Base-by-base conservation (phyloP, 2,329 filamentous ascomycete genomes). In the Claviceps maximensis region DNA sequence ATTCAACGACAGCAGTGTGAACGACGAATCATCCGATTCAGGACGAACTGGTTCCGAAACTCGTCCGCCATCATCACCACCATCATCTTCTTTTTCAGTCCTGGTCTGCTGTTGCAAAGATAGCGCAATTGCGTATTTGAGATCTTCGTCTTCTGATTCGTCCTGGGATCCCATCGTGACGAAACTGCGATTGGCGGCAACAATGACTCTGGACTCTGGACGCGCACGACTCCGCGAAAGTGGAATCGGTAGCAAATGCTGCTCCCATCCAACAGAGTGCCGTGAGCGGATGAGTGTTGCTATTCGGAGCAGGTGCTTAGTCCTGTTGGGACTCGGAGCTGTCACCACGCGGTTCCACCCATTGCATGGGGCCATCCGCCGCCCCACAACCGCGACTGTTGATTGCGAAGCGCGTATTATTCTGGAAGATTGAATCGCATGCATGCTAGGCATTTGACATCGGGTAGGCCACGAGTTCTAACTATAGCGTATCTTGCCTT, bases 81-180 rank as follows among this genome's bases (percentile, higher is more conserved):
- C 25, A 38, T 58, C 52, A 47, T 17, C 36, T 38, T 17, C 4
- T 38, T 38, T 1, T 38, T 38, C 36, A n/a, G 36, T 38, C 2
- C 15, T n/a, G 8, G 36, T 3, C 36, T 62, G 59, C 47, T 67
- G 62, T 53, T 67, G 64, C 17, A 83, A 68, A 9, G 80, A 83
- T 29, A 83, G 65, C 17, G 75, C 79, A 54, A 86, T 82, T 31
- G 82, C 82, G 55, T 71, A 72, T 29, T 73, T 73, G n/a, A 84
- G 65, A 31, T 80, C 78, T 55, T 80, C 78, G 50, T 84, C 78
- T 21, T 82, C 77, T 47, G 77, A 74, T 25, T 64, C 64, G 47
- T 69, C 65, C 47, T 61, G 61, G 38, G 54, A 63, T 8, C 57
- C 52, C 27, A 62, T 60, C 52, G 31, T 23, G 12, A 13, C 9